Evolutionary conservation across 495 filamentous ascomycete species (phyloP), one percentile per base, ranked within the genome.

Genomic region (Neurospora tetrasperma): DNA sequence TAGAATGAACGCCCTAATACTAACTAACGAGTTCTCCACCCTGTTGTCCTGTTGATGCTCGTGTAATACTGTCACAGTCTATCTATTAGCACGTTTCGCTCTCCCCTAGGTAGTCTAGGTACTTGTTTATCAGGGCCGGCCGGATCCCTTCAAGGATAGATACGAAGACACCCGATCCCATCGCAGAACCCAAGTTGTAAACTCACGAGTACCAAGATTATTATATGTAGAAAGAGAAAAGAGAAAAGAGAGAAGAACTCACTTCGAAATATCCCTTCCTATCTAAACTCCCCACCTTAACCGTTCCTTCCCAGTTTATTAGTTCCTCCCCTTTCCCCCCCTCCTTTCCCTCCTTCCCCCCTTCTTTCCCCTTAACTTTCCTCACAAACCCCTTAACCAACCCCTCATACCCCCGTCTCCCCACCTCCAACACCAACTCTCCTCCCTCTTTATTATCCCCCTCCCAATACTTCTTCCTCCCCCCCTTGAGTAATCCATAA

Each of bases 221-320:
- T n/a, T 6, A 2, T 27, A 27, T 2, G 27, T 27, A 27, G 27
- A 27, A 38, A 38, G 35, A 38, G 6, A 38, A n/a, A n/a, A n/a
- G n/a, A 4, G 35, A 6, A 38, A 38, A 6, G 31, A 27, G 18
- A 39, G 44, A 44, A 44, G 4, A 43, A 75, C 77, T 75, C 40
- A 80, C 84, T 76, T 85, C 79, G 74, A 82, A 87, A 39, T 79
- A 82, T n/a, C 80, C 87, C 12, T 82, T 83, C 12, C 84, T 82
- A 68, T 83, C 82, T 71, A 89, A 78, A 73, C 86, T 88, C 31
- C 88, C 87, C 11, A 89, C 87, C 59, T 79, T 72, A 40, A 89
- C 88, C 18, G 87, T 89, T 11, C 86, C 86, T 72, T 86, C 83
- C 79, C 85, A 88, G 69, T 85, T 81, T 35, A 88, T 74, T 5